Evolutionary conservation across 148 eudicot species (phyloP), one percentile per base, ranked within the genome.

Genomic region (Rhododendron simsii): DNA sequence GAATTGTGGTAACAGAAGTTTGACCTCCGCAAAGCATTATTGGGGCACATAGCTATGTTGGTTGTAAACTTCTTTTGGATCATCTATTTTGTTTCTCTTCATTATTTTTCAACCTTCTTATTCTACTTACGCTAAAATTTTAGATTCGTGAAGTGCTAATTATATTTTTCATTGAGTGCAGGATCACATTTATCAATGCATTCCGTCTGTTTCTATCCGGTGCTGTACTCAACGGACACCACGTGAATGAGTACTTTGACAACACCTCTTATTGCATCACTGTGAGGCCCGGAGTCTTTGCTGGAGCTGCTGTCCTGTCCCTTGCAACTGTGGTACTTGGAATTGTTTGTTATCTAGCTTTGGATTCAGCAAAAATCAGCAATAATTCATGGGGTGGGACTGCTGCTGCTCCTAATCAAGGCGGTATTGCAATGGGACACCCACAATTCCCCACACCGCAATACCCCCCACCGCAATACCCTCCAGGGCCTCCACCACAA

Each of bases 391-490:
- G 85, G 78, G 87, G 81, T 74, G 85, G 83, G n/a, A 82, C 91
- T 39, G 50, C 87, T 81, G 95, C 61, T 88, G 86, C 83, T 85
- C 91, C 93, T 28, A 87, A 81, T 84, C 96, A 92, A 57, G 78
- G 90, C 21, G 94, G 93, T 59, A 92, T 96, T 87, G 98, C 97
- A 21, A 95, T 96, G 98, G 98, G 98, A 80, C 98, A 94, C 48
- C 92, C 98, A 23, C 93, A 94, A 78, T 86, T 90, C 33, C 67
- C 83, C 20, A n/a, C 37, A 80, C 85, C 23, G 65, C 65, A 59
- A 59, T 59, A 3, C 59, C 59, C 59, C 18, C 59, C 16, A 3
- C 20, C 65, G 1, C 65, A 59, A 21, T 59, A 35, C 39, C 39
- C 39, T 57, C 7, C 67, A 21, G 26, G 28, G 13, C 71, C 71